Base-by-base conservation (phyloP, 1,139 yeast species). In the Saccharomycopsis crataegensis region DNA sequence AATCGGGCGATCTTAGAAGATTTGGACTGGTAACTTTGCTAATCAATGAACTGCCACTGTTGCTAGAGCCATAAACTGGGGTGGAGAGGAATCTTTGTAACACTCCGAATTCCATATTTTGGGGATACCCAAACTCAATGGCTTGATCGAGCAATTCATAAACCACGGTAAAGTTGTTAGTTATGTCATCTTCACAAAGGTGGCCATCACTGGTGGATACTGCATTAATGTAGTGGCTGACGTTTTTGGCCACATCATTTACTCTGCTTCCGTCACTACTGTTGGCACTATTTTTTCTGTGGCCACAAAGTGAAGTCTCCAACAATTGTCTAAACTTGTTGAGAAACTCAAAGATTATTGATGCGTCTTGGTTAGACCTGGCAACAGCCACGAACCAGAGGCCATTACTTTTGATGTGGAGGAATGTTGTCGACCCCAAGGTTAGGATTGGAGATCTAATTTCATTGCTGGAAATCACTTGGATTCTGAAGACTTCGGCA, bases 401-500 rank as follows among this genome's bases (percentile, higher is more conserved):
- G 55, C 77, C 74, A 14, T 83, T 84, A 54, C 83, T 79, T 60
- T 80, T 79, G 50, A 88, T 83, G 64, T 90, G 91, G 48, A 90
- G 76, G 65, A 91, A 93, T 0, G 96, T 86, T 0, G 98, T 93
- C 0, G 96, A 87, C 2, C 99, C 99, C 45, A 93, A 70, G 0
- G 98, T 93, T 53, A 91, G 70, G 6, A 93, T 83, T 0, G 99
- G 99, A 2, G 95, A 84, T 59, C 86, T 75, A 36, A 74, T 71
- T 62, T 77, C 64, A 59, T 38, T 50, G 33, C 38, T 47, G 52
- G 88, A 76, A 50, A 91, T 87, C 43, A 90, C 96, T 65, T 93
- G 96, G 58, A 91, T 85, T 40, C 96, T 78, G 65, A 93, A 93
- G 46, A 90, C 89, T 61, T 91, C 98, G n/a, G 94, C 77, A 43